Evolutionary conservation across 768 basidiomycete species (phyloP).

Genomic region (Leccinum uliginosum): DNA sequence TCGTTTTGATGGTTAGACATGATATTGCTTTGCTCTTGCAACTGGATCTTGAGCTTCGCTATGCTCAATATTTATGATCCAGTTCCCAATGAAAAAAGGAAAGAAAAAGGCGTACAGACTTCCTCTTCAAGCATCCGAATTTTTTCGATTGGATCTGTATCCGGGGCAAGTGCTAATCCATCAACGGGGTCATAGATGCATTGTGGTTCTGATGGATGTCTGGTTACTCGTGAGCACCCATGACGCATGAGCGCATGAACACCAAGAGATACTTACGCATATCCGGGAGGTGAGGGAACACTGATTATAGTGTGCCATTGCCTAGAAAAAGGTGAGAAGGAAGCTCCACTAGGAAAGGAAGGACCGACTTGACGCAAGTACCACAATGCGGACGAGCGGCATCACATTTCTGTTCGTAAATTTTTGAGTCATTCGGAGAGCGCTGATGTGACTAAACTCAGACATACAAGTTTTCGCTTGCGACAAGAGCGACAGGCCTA

Average conservation of each 20-base stretch:
- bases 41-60: slow-evolving; percentile 62
- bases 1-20: slow-evolving; percentile 17
- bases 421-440: slow-evolving; percentile 4
- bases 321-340: slow-evolving; percentile 34
- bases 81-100: neutral
- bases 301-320: slow-evolving; percentile 80
- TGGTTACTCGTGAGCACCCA: slow-evolving; percentile 27
- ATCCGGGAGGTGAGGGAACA: slow-evolving; percentile 81
- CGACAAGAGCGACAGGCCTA: slow-evolving; percentile 82
- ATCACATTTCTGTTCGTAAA: slow-evolving; percentile 70
- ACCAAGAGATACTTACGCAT: slow-evolving; percentile 54
- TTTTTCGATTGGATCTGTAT: slow-evolving; percentile 75
- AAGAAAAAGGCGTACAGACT: slow-evolving; percentile 48
- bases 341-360: neutral
- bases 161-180: slow-evolving; percentile 70
- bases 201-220: slow-evolving; percentile 81
- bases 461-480: slow-evolving; percentile 74
- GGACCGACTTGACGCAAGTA: slow-evolving; percentile 76
- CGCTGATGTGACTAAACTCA: neutral
- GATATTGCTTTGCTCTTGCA: slow-evolving; percentile 50
- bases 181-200: slow-evolving; percentile 87
- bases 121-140: slow-evolving; percentile 74
- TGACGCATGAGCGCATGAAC: neutral
- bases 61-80: slow-evolving; percentile 7
- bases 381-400: slow-evolving; percentile 81